phyloP scores from a whole-genome alignment of 2,329 filamentous ascomycete species.

The Orbilia blumenaviensis region DNA sequence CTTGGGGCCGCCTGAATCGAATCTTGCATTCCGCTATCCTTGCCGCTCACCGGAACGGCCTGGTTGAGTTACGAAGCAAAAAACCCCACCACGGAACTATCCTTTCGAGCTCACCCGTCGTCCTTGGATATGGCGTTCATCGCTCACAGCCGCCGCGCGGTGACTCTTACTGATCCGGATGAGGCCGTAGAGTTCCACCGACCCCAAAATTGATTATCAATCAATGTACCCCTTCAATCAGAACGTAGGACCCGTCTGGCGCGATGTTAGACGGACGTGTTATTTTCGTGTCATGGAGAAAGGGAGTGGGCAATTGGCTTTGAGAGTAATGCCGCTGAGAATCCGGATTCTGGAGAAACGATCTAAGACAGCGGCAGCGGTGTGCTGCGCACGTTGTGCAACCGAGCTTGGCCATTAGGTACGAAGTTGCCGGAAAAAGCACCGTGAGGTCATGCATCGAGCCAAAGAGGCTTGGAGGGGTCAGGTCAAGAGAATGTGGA shows the following conservation, averaged over 20 bases:
- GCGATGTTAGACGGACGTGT: conserved; percentile 19
- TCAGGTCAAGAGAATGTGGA: conserved; percentile 7
- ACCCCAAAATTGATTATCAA: conserved; percentile 15
- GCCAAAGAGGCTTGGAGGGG: conserved; percentile 12
- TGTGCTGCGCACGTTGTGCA: conserved; percentile 47
- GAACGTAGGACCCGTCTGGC: conserved; percentile 1
- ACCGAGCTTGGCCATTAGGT: conserved; percentile 46
- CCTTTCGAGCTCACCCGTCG: conserved; percentile 7
- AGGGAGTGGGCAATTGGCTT: not conserved
- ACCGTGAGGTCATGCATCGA: conserved; percentile 40
- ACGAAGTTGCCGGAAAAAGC: conserved; percentile 34
- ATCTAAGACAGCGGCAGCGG: conserved; percentile 40
- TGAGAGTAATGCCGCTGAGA: conserved; percentile 9
- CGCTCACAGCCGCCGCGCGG: not conserved
- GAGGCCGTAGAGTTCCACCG: conserved; percentile 18
- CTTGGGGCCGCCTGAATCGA: conserved; percentile 43
- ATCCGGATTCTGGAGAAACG: conserved; percentile 12
- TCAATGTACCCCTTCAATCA: not conserved
- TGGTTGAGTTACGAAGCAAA: conserved; percentile 17
- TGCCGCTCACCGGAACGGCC: conserved; percentile 43
- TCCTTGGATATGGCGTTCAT: conserved; percentile 4
- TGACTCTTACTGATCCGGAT: conserved; percentile 16
- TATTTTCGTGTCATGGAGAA: conserved; percentile 40
- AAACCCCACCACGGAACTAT: conserved; percentile 26
- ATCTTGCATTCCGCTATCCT: conserved; percentile 44